Conservation (phyloP, 2,329 filamentous ascomycete genomes). For the Fusarium ramigenum region DNA sequence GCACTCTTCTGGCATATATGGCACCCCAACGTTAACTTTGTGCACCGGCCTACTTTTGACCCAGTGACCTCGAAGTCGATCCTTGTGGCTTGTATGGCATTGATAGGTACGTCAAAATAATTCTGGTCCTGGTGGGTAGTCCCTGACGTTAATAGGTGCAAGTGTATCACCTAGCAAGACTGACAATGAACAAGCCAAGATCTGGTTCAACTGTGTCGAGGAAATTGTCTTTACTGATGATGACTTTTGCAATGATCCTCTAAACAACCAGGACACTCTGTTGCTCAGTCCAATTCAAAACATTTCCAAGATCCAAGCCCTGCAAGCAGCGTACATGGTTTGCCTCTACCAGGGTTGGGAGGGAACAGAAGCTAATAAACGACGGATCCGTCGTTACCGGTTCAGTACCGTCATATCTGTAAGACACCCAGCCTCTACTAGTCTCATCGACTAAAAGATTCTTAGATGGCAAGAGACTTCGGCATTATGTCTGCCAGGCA, state of each 20-base stretch:
- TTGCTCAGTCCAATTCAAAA: accelerated
- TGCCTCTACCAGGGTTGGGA: slow-evolving; percentile 4
- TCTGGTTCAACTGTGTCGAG: neutral
- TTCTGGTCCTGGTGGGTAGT: accelerated
- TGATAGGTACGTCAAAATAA: neutral
- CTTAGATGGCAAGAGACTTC: neutral
- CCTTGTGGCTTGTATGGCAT: neutral
- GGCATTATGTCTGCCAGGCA: neutral
- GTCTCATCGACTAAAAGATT: accelerated
- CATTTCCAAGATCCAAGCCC: neutral
- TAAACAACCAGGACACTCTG: accelerated
- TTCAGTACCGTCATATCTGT: neutral
- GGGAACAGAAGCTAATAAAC: neutral
- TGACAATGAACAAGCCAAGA: neutral
- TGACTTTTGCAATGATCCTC: neutral
- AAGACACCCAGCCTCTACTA: accelerated
- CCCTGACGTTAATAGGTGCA: neutral
- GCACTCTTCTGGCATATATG: slow-evolving; percentile 2
- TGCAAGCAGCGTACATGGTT: neutral
- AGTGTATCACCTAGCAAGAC: neutral
- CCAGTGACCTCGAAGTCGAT: neutral
- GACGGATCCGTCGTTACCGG: neutral
- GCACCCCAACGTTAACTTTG: neutral
- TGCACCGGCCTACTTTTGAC: neutral
- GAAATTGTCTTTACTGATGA: neutral